Evolutionary conservation across 1,139 yeast genomes (phyloP).

Genomic region (Keqinozyma sinolaborantium): DNA sequence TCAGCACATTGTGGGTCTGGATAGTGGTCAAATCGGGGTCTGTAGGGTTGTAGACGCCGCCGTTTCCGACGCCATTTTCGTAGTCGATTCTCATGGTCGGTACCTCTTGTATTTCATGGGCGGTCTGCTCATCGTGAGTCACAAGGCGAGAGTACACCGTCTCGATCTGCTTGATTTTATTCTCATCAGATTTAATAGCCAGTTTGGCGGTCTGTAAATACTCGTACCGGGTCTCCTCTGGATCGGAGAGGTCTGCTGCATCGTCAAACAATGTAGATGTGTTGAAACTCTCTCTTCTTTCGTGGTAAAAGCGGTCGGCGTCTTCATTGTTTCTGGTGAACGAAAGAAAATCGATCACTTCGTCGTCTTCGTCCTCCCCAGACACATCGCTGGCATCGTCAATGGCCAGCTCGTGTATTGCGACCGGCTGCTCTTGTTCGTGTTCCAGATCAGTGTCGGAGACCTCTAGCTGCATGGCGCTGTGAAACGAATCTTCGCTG

Average conservation of each 20-base stretch:
- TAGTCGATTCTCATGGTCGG: neutral
- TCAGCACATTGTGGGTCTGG: constrained; percentile 18
- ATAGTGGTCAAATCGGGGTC: constrained; percentile 12
- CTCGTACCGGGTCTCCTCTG: constrained; percentile 1
- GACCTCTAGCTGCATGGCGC: neutral
- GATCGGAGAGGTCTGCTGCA: constrained; percentile 2
- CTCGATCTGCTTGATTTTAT: neutral
- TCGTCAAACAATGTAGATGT: constrained; percentile 8
- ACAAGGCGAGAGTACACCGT: neutral
- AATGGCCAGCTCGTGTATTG: neutral
- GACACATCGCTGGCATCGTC: constrained; percentile 2
- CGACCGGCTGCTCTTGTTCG: neutral
- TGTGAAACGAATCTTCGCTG: neutral
- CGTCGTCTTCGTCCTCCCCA: constrained; percentile 4
- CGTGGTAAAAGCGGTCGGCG: constrained; percentile 23
- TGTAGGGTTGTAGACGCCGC: constrained; percentile 15
- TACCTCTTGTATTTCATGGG: neutral
- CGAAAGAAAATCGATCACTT: constrained; percentile 11
- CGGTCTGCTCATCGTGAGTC: neutral
- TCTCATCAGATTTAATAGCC: neutral
- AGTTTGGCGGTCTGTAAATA: neutral
- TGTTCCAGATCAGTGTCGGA: neutral
- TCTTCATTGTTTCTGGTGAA: constrained; percentile 14
- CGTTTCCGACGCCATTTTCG: constrained; percentile 3
- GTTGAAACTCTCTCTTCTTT: constrained; percentile 20